phyloP scores from a whole-genome alignment of 768 basidiomycete genomes.

The Xerocomellus dryophilus region DNA sequence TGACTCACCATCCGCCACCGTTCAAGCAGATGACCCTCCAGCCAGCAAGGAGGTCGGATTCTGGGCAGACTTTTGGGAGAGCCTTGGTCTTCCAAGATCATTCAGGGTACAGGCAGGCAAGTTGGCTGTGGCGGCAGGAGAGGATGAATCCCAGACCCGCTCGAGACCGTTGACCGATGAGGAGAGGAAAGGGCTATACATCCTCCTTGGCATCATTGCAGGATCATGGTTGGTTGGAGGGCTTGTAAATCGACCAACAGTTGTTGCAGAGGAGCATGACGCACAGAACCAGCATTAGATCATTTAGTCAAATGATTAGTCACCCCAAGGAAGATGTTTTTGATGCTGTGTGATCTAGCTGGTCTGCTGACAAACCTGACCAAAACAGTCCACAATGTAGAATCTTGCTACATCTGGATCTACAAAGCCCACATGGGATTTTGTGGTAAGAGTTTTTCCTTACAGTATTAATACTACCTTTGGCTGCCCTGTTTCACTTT shows the following conservation, averaged over 20 bases:
- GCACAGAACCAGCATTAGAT: conserved; percentile 15
- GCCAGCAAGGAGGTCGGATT: conserved; percentile 20
- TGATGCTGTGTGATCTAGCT: no score
- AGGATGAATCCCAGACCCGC: conserved; percentile 15
- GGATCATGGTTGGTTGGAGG: conserved; percentile 49
- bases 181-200: conserved; percentile 48
- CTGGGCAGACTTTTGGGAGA: conserved; percentile 37
- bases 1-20: background rate
- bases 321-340: no score
- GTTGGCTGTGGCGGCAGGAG: conserved; percentile 13
- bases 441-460: no score
- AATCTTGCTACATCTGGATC: no score
- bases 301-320: background rate
- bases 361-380: no score
- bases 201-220: conserved; percentile 46
- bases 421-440: no score
- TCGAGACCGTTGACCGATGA: conserved; percentile 39
- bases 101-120: conserved; percentile 18
- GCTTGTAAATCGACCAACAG: conserved; percentile 17
- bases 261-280: conserved; percentile 9
- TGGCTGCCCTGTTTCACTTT: no score
- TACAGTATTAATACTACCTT: no score
- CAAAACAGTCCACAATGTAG: no score
- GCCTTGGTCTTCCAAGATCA: conserved; percentile 35
- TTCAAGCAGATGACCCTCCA: conserved; percentile 12